Conservation (phyloP, 257 asterid genomes). For the Handroanthus guayacan region DNA sequence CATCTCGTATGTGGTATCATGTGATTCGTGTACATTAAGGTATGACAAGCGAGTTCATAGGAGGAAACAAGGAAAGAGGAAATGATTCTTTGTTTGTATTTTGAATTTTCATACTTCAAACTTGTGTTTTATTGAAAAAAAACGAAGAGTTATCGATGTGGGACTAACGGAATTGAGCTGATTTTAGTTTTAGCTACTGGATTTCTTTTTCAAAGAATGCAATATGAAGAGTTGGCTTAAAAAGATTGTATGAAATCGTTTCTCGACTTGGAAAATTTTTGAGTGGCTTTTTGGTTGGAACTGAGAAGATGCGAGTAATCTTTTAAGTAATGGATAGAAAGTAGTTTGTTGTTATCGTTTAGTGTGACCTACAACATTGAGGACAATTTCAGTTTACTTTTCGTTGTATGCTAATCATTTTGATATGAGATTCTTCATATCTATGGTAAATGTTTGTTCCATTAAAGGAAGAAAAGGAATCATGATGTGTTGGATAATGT, state of each 20-base stretch:
- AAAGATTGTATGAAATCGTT: neutral
- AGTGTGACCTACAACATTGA: neutral
- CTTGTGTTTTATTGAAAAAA: neutral
- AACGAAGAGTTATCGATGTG: neutral
- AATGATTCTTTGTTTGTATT: neutral
- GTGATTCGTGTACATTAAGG: slow-evolving; percentile 23
- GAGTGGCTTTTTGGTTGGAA: neutral
- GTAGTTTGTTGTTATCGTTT: neutral
- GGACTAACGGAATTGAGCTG: neutral
- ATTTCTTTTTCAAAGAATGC: slow-evolving; percentile 19
- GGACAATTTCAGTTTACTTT: slow-evolving; percentile 10
- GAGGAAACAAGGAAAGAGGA: neutral
- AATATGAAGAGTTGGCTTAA: neutral
- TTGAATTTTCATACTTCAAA: neutral
- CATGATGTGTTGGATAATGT: neutral
- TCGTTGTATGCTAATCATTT: neutral
- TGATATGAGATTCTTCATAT: neutral
- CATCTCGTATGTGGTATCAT: slow-evolving; percentile 9
- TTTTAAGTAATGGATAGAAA: neutral
- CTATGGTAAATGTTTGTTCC: neutral
- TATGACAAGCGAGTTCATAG: neutral
- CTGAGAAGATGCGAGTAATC: neutral
- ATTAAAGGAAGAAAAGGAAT: neutral
- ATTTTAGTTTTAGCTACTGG: slow-evolving; percentile 16
- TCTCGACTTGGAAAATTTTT: neutral